Conservation (phyloP, 805 yeast species). For the Saccharomycopsis lassenensis region DNA sequence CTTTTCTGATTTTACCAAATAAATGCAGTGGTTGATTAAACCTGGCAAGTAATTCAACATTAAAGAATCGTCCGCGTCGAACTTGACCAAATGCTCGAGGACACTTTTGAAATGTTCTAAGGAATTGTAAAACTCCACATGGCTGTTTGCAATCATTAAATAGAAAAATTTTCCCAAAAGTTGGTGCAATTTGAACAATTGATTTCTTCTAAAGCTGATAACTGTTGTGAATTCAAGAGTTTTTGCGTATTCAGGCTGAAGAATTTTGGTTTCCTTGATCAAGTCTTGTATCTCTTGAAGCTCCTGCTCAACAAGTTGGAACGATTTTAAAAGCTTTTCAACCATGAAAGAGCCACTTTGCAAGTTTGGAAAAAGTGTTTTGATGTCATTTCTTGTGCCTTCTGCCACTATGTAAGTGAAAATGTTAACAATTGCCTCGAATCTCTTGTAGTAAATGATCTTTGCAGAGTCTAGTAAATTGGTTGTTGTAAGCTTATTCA, state of each 20-base stretch:
- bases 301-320: conserved; percentile 46
- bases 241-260: conserved; percentile 33
- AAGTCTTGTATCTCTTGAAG: conserved; percentile 42
- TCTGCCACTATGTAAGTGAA: conserved; percentile 31
- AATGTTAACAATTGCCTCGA: conserved; percentile 64
- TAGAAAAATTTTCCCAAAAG: conserved; percentile 52
- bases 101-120: conserved; percentile 30
- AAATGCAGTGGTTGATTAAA: conserved; percentile 24
- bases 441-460: conserved; percentile 55
- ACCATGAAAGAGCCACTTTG: conserved; percentile 24
- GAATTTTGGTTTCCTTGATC: conserved; percentile 40
- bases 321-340: conserved; percentile 39
- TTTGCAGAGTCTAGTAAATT: conserved; percentile 50
- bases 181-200: conserved; percentile 60
- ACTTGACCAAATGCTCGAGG: conserved; percentile 32
- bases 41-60: conserved; percentile 56
- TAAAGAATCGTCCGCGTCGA: conserved; percentile 53
- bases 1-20: neutral
- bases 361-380: conserved; percentile 20
- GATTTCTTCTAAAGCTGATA: conserved; percentile 48
- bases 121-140: conserved; percentile 19
- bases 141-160: conserved; percentile 33
- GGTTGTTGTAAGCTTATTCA: conserved; percentile 20
- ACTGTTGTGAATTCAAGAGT: conserved; percentile 35
- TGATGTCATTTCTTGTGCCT: conserved; percentile 4